Evolutionary conservation across 306 rosid genomes (phyloP), one percentile per base, ranked within the genome.

Genomic region (Senna tora): DNA sequence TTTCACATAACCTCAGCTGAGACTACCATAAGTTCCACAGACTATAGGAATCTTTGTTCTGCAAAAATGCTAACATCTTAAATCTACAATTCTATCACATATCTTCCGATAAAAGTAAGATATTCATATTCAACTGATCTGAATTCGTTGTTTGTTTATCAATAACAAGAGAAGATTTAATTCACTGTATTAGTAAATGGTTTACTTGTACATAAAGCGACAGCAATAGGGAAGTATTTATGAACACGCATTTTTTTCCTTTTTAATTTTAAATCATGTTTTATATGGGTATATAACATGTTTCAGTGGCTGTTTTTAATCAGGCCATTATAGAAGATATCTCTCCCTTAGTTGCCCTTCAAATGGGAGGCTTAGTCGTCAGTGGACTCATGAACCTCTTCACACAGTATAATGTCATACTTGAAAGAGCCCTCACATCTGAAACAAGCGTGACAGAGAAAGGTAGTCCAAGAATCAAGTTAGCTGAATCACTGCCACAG

Each of bases 311-410:
- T 47, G 20, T 58, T 16, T 74, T 58, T 52, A 25, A 68, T 57
- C 75, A 87, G 91, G 80, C 88, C 25, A 69, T 90, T n/a, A 17
- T 75, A 15, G 84, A 74, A 65, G 93, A 87, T 50, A 75, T 64
- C 62, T 74, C 75, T 75, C 87, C 88, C 30, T 58, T 90, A 56
- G 21, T 86, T 51, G 6, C 81, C 17, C 79, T 87, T 79, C 83
- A 84, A 76, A 84, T 90, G 80, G 88, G 81, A 81, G 80, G 77
- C 65, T 59, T 75, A 55, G 67, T 90, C 60, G 77, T 81, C 65
- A 16, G 71, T 19, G 90, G 83, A 66, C 76, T 90, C 67, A 74
- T 10, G 52, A 79, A 64, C 68, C 85, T 90, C 75, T 85, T 84
- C 75, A 66, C 9, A 3, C 86, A 86, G 78, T 90, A 90, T 71